Evolutionary conservation across 2,329 filamentous ascomycete genomes (phyloP).

Genomic region (Xylariaceae sp.): DNA sequence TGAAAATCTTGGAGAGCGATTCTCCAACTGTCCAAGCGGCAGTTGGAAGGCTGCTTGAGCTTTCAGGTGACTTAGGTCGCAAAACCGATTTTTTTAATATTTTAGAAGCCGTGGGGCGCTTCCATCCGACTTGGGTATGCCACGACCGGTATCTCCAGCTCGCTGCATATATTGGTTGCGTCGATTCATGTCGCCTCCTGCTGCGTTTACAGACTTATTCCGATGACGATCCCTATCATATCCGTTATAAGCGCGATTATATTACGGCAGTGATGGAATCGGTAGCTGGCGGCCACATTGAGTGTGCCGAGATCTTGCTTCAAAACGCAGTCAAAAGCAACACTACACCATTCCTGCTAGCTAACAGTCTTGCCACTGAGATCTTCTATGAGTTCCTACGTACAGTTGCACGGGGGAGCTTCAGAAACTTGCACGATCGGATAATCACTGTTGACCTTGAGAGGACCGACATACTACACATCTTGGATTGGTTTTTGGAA

Average conservation of each 20-base stretch:
- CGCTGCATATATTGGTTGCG: not conserved
- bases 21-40: not conserved
- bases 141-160: not conserved
- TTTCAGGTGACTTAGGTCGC: not conserved
- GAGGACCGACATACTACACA: not conserved
- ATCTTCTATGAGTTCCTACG: not conserved
- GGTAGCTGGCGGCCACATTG: not conserved
- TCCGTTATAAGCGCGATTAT: not conserved
- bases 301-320: not conserved
- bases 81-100: not conserved
- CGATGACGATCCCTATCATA: not conserved
- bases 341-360: not conserved
- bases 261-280: not conserved
- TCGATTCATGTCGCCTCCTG: not conserved
- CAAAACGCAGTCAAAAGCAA: not conserved
- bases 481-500: conserved; percentile 6
- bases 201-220: not conserved
- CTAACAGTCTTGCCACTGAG: fast-evolving
- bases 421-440: no score
- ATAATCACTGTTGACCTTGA: no score
- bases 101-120: not conserved
- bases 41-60: not conserved
- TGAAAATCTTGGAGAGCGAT: conserved; percentile 1
- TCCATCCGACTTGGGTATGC: not conserved
- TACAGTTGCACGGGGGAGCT: not conserved